These are phyloP conservation scores for Berberis thunbergii DNA, from an alignment of 164 flowering plant species.

Conservation along the genomic window DNA sequence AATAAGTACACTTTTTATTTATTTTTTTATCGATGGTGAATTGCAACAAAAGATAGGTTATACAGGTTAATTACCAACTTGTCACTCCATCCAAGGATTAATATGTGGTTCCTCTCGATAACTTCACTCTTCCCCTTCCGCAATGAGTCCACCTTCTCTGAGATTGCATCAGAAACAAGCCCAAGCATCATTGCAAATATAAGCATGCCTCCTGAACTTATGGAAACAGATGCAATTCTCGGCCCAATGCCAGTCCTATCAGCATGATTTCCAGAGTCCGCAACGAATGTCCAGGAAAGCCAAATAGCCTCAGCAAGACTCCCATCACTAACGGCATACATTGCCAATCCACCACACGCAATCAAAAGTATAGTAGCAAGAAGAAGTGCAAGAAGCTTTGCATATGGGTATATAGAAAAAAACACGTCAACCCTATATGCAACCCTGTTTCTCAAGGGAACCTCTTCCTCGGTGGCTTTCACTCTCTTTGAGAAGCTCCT, in stretches of 20 bases:
- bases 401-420: constrained; percentile 86
- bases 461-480: constrained; percentile 55
- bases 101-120: constrained; percentile 75
- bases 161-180: constrained; percentile 92
- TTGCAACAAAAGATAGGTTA: neutral
- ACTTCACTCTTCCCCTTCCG: constrained; percentile 96
- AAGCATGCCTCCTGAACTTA: constrained; percentile 90
- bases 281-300: constrained; percentile 94
- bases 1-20: neutral
- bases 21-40: too few relatives aligned
- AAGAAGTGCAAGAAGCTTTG: constrained; percentile 85
- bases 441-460: constrained; percentile 79
- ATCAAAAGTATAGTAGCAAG: constrained; percentile 85
- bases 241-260: constrained; percentile 75
- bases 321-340: constrained; percentile 75
- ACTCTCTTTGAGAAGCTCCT: constrained; percentile 30
- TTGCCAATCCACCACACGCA: constrained; percentile 84
- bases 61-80: constrained; percentile 53
- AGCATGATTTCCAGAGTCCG: constrained; percentile 94
- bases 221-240: constrained; percentile 78
- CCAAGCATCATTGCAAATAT: constrained; percentile 99
- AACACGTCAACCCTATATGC: constrained; percentile 86
- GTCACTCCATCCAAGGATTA: constrained; percentile 98
- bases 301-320: constrained; percentile 77
- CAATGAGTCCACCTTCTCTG: constrained; percentile 86